Base-by-base conservation (phyloP, 768 basidiomycete species). In the Mycena capillaripes region DNA sequence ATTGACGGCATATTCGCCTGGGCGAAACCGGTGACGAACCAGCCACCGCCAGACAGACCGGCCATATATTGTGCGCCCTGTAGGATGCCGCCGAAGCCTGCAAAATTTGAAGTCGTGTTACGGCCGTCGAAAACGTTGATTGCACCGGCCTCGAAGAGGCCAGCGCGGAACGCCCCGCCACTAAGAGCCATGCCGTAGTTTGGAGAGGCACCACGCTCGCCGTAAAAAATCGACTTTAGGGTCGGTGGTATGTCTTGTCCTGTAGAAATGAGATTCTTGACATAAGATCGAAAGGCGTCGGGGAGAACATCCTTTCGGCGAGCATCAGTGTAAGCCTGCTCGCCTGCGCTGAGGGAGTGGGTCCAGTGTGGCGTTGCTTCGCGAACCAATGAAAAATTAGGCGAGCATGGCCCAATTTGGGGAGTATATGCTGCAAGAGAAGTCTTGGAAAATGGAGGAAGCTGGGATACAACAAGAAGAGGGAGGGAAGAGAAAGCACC, bases 111-210 rank as follows among this genome's bases (percentile, higher is more conserved):
- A 0, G 88, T 83, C 2, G 77, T 48, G 57, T 89, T 90, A 25
- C 87, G 79, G 58, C 81, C 86, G 74, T 91, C 88, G 56, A 89
- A 72, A 3, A 84, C 82, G 12, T 80, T 81, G 52, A 87, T 70
- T 19, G 88, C 82, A 0, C 88, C 90, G 4, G 87, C 89, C 44
- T 85, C 86, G 63, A 86, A 88, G 3, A 89, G 81, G 4, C 86
- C 88, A 0, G 91, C 91, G 19, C 90, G 80, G 61, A 87, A 86
- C 0, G 89, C 86, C 6, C 91, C 91, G 17, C 91, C 91, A 38
- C 86, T 88, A 27, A 85, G 79, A 0, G 89, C 89, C 67, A 90
- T 84, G 0, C 84, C 88, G 9, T 89, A 76, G 8, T 76, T 81
- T 2, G 86, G 86, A 0, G 77, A 76, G 16, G 79, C 71, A 23